Evolutionary conservation across 2,329 filamentous ascomycete genomes (phyloP).

Genomic region (Penicillium decumbens): DNA sequence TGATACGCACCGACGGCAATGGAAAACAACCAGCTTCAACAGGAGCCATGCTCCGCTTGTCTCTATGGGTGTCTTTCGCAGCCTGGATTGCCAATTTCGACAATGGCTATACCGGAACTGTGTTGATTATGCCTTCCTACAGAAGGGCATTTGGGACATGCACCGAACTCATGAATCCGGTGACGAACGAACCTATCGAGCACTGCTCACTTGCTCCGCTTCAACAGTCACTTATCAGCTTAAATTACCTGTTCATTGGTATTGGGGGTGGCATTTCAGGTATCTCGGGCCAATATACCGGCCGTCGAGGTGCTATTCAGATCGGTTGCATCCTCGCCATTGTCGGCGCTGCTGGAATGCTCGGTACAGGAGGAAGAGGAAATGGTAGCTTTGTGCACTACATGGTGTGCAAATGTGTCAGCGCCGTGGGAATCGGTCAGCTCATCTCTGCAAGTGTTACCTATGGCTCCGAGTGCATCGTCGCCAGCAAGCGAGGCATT

Average conservation of each 20-base stretch:
- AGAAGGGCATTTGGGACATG: conserved; percentile 23
- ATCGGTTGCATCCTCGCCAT: conserved; percentile 22
- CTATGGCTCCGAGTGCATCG: conserved; percentile 26
- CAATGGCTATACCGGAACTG: conserved; percentile 21
- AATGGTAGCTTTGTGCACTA: conserved; percentile 22
- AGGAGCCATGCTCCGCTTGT: conserved; percentile 18
- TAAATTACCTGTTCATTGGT: conserved; percentile 27
- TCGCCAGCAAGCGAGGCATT: conserved; percentile 22
- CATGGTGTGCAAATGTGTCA: conserved; percentile 26
- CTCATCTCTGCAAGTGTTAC: conserved; percentile 16
- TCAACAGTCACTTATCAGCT: conserved; percentile 27
- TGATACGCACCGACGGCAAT: neutral
- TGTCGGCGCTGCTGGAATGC: conserved; percentile 26
- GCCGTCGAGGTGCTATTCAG: conserved; percentile 23
- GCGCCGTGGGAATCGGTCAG: conserved; percentile 23
- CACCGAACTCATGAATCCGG: conserved; percentile 12
- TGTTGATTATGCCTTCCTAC: conserved; percentile 26
- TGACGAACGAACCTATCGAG: conserved; percentile 6
- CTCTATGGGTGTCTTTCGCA: conserved; percentile 21
- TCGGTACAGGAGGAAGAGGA: conserved; percentile 19
- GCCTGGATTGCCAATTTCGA: conserved; percentile 27
- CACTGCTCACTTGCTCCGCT: conserved; percentile 22
- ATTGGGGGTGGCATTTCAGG: conserved; percentile 23
- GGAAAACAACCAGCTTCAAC: conserved; percentile 10
- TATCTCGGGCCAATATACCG: conserved; percentile 16